A percentile compares a stretch with the other conserved stretches of the same genome.
Conservation (phyloP, 1,139 yeast genomes). For the Taiozyma sp. region DNA sequence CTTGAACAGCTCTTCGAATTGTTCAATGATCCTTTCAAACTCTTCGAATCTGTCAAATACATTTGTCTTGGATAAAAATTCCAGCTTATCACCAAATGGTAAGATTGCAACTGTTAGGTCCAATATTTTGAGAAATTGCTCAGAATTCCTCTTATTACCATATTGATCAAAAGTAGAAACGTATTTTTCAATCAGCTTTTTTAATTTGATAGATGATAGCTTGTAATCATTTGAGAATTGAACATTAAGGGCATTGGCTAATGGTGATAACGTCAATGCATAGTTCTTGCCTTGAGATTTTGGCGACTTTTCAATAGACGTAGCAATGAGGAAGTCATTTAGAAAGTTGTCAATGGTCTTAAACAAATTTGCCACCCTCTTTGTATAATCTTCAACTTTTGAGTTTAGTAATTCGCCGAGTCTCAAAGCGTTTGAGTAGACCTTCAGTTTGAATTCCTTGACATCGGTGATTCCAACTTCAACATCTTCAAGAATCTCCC, state of each 20-base stretch:
- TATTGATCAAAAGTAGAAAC: slow-evolving; percentile 13
- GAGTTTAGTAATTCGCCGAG: slow-evolving; percentile 19
- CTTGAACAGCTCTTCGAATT: slow-evolving; percentile 31
- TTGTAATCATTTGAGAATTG: slow-evolving; percentile 35
- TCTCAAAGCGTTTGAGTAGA: slow-evolving; percentile 25
- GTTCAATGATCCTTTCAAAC: slow-evolving; percentile 32
- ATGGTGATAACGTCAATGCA: slow-evolving; percentile 52
- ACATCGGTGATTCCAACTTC: slow-evolving; percentile 22
- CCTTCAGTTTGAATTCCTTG: slow-evolving; percentile 31
- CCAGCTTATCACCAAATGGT: slow-evolving; percentile 44
- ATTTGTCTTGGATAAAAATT: slow-evolving; percentile 35
- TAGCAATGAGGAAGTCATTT: slow-evolving; percentile 34
- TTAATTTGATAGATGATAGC: slow-evolving; percentile 23
- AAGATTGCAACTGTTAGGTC: slow-evolving; percentile 57
- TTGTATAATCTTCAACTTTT: slow-evolving; percentile 28
- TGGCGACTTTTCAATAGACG: slow-evolving; percentile 21
- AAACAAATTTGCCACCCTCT: slow-evolving; percentile 31
- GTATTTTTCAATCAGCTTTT: slow-evolving; percentile 22
- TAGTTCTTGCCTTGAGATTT: slow-evolving; percentile 22
- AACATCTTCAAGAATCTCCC: slow-evolving; percentile 22
- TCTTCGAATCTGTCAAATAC: slow-evolving; percentile 32
- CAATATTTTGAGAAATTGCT: slow-evolving; percentile 34
- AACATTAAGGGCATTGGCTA: slow-evolving; percentile 54
- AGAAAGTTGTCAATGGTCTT: slow-evolving; percentile 39
- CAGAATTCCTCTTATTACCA: slow-evolving; percentile 14